phyloP scores from a whole-genome alignment of 129 eudicot species.

The Chrysanthemum makinoi region DNA sequence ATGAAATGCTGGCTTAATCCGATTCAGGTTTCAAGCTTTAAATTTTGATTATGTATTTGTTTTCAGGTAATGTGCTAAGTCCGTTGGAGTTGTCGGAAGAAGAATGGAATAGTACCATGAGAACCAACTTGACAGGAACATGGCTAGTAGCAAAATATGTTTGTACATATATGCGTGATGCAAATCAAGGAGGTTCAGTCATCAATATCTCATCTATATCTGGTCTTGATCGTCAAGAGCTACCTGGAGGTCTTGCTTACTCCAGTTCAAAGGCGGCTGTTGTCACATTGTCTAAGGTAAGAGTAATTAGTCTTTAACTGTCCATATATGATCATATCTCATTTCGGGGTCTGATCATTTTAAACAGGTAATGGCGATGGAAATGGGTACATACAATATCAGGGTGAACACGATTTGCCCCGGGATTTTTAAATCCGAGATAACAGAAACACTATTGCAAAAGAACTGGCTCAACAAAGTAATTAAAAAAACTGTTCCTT shows the following conservation, averaged over 20 bases:
- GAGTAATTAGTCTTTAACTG: background rate
- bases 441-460: background rate
- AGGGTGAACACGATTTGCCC: conserved; percentile 11
- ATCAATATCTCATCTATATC: conserved; percentile 62
- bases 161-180: conserved; percentile 50
- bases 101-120: conserved; percentile 47
- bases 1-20: background rate
- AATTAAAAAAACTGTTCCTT: background rate
- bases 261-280: conserved; percentile 51
- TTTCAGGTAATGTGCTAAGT: conserved; percentile 44
- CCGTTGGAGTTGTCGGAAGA: conserved; percentile 57
- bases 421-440: background rate
- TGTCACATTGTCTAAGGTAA: conserved; percentile 44
- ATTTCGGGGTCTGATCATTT: background rate
- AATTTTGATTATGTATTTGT: background rate
- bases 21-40: background rate
- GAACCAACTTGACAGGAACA: conserved; percentile 56
- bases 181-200: conserved; percentile 51
- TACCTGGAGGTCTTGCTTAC: conserved; percentile 55
- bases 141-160: conserved; percentile 63
- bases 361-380: conserved; percentile 9
- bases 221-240: conserved; percentile 57
- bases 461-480: background rate
- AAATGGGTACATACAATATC: conserved; percentile 6
- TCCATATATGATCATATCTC: background rate